Percentiles rank a stretch among this genome's conserved stretches.
Conservation (phyloP, 768 basidiomycete genomes). For the Phanerodontia chrysosporium region DNA sequence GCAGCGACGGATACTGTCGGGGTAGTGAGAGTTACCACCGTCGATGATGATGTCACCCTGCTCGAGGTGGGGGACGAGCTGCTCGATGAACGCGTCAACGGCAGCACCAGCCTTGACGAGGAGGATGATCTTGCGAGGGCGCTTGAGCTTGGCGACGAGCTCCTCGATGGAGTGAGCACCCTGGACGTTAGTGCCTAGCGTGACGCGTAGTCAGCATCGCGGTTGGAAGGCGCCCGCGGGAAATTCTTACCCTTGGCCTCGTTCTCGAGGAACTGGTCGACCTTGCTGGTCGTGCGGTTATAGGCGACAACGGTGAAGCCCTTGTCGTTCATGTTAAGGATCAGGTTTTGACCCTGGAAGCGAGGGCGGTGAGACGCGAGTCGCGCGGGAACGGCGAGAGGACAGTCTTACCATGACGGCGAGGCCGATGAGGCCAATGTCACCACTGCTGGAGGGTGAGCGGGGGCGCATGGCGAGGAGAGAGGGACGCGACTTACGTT, state of each 20-base stretch:
- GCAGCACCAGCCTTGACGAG: conserved; percentile 97
- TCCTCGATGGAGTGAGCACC: conserved; percentile 94
- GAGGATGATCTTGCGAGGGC: conserved; percentile 93
- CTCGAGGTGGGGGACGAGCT: conserved; percentile 87
- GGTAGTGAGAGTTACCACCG: conserved; percentile 99
- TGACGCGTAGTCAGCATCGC: conserved; percentile 19
- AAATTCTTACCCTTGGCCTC: conserved; percentile 87
- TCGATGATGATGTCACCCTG: conserved; percentile 98
- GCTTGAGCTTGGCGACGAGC: conserved; percentile 88
- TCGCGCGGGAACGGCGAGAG: conserved; percentile 16
- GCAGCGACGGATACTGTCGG: conserved; percentile 93
- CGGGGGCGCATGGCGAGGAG: conserved; percentile 14
- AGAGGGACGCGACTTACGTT: conserved; percentile 40
- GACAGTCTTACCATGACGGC: conserved; percentile 84
- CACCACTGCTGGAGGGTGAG: conserved; percentile 58
- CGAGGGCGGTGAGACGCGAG: conserved; percentile 1
- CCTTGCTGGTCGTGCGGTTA: conserved; percentile 96
- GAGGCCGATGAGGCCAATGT: conserved; percentile 97
- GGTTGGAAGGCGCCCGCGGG: conserved; percentile 1
- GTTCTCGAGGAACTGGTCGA: conserved; percentile 91
- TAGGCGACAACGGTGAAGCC: conserved; percentile 96
- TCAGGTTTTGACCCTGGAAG: conserved; percentile 87
- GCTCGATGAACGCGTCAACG: conserved; percentile 92
- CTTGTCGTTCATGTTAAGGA: conserved; percentile 99
- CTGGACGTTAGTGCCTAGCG: conserved; percentile 85